A percentile compares a stretch with the other conserved stretches of the same genome.
Evolutionary conservation across 176 grass and related monocot genomes (phyloP).

Genomic region (Eremochloa ophiuroides): DNA sequence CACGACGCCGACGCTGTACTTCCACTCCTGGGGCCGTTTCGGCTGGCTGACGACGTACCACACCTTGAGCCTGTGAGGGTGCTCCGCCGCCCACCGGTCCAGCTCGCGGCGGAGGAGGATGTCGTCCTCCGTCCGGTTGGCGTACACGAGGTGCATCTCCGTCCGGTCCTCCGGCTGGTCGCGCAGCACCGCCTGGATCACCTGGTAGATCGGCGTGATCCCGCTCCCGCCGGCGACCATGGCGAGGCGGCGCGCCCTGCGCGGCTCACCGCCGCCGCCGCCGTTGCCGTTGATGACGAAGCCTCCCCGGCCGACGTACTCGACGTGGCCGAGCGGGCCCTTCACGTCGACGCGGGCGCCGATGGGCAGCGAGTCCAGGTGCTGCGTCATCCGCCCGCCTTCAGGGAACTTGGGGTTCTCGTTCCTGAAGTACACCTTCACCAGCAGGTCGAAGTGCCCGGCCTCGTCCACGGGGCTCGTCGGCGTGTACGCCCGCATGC

Average conservation of each 20-base stretch:
- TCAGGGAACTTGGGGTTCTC: constrained; percentile 55
- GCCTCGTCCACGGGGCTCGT: constrained; percentile 45
- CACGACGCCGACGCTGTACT: constrained; percentile 51
- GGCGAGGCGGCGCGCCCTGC: constrained; percentile 40
- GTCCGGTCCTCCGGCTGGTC: constrained; percentile 61
- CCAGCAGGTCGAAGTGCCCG: constrained; percentile 73
- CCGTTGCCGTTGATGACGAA: constrained; percentile 49
- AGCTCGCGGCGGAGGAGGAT: constrained; percentile 67
- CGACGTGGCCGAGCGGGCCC: constrained; percentile 65
- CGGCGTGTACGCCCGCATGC: constrained; percentile 87
- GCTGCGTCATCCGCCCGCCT: constrained; percentile 76
- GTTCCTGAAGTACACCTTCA: constrained; percentile 78
- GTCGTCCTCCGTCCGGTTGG: constrained; percentile 74
- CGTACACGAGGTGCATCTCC: constrained; percentile 81
- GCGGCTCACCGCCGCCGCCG: too few species aligned
- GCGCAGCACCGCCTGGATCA: constrained; percentile 78
- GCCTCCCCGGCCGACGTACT: constrained; percentile 53
- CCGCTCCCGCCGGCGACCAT: constrained; percentile 81
- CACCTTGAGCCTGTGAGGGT: constrained; percentile 67
- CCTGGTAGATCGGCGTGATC: constrained; percentile 88
- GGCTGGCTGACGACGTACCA: constrained; percentile 64
- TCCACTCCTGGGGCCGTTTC: constrained; percentile 35
- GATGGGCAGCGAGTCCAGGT: constrained; percentile 58
- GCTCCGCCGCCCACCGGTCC: constrained; percentile 40
- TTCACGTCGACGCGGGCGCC: constrained; percentile 48